Evolutionary conservation across 2,329 filamentous ascomycete genomes (phyloP).

Genomic region (Ascosphaera acerosa): DNA sequence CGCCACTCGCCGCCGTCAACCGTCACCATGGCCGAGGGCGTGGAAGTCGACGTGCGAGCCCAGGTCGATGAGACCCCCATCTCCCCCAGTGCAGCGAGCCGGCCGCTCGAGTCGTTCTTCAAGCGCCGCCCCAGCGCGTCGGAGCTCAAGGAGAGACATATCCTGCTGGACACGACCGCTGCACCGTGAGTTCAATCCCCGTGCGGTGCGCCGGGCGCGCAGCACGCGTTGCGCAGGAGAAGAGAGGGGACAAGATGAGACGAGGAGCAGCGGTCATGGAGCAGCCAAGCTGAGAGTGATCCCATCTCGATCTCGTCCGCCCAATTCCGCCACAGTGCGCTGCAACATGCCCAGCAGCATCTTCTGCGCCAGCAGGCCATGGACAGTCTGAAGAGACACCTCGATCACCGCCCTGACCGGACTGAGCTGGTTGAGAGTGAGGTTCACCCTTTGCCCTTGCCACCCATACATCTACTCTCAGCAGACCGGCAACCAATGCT

Average conservation of each 20-base stretch:
- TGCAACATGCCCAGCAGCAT: constrained; percentile 36
- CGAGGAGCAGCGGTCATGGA: too few relatives aligned
- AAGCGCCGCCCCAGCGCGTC: constrained; percentile 40
- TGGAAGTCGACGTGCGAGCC: too few relatives aligned
- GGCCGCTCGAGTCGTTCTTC: constrained; percentile 49
- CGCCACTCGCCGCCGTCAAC: too few relatives aligned
- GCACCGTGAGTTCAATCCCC: constrained; percentile 33
- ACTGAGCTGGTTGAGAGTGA: constrained; percentile 60
- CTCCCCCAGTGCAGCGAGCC: constrained; percentile 29
- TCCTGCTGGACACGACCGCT: constrained; percentile 39
- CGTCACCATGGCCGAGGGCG: too few relatives aligned
- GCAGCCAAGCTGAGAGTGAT: too few relatives aligned
- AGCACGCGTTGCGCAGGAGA: too few relatives aligned
- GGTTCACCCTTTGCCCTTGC: too few relatives aligned
- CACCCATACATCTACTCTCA: too few relatives aligned
- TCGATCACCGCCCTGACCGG: constrained; percentile 39
- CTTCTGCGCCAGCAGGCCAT: constrained; percentile 38
- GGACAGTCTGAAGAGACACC: constrained; percentile 37
- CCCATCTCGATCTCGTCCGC: too few relatives aligned
- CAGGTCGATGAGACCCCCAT: constrained; percentile 32
- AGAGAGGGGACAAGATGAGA: background rate
- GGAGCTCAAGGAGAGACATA: constrained; percentile 43
- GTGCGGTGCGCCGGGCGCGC: too few relatives aligned
- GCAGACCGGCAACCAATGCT: too few relatives aligned
- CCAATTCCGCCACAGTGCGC: constrained; percentile 25